These are phyloP conservation scores for Citrus cavaleriei DNA, from an alignment of 345 rosid genomes.

Conservation along the genomic window DNA sequence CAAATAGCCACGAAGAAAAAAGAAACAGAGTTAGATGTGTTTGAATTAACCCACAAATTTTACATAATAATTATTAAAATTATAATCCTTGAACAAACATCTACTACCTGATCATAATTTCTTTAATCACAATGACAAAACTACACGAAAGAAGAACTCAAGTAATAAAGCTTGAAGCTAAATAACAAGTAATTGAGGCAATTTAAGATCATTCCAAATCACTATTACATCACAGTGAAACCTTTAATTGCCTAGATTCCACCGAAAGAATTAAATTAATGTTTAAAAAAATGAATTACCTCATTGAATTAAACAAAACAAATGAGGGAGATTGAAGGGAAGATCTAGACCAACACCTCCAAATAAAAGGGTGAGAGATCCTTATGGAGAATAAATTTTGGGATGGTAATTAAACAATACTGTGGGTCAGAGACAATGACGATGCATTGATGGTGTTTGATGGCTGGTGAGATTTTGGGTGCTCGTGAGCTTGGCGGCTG, in stretches of 20 bases:
- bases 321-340: conserved; percentile 12
- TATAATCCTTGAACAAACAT: background rate
- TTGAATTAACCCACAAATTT: background rate
- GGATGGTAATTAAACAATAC: conserved; percentile 12
- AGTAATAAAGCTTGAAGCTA: background rate
- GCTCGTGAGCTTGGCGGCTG: no score
- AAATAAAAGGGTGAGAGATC: conserved; percentile 28
- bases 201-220: conserved; percentile 6
- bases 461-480: no score
- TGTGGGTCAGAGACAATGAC: background rate
- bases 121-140: background rate
- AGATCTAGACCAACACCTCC: conserved; percentile 14
- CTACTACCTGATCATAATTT: background rate
- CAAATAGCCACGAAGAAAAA: conserved; percentile 15
- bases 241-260: conserved; percentile 7
- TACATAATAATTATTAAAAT: background rate
- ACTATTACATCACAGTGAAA: conserved; percentile 12
- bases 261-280: conserved; percentile 9
- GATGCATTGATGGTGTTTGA: no score
- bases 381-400: conserved; percentile 35
- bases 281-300: conserved; percentile 2
- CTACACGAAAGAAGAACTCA: background rate
- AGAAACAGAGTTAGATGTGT: conserved; percentile 5
- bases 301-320: conserved; percentile 20
- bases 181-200: background rate